Evolutionary conservation across 495 filamentous ascomycete genomes (phyloP).

Genomic region (Staphylotrichum tortipilum): DNA sequence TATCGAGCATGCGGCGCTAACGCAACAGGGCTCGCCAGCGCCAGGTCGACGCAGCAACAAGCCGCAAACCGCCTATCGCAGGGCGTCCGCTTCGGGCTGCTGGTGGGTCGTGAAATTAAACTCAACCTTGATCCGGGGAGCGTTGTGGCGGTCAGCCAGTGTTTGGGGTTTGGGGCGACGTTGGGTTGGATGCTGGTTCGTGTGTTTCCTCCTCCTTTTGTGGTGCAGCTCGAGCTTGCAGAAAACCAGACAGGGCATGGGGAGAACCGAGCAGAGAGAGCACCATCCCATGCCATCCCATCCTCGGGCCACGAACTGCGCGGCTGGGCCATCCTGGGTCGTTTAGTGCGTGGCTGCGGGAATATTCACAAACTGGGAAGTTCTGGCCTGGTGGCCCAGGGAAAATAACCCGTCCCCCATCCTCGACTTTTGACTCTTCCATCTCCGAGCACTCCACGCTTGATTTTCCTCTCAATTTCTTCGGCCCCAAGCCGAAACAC

Average conservation of each 20-base stretch:
- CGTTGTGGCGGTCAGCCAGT: constrained; percentile 12
- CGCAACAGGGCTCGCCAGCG: neutral
- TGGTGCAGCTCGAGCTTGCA: constrained; percentile 18
- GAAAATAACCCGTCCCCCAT: no score
- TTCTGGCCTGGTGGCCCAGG: no score
- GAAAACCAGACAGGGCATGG: no score
- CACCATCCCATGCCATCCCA: no score
- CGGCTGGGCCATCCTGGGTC: constrained; percentile 15
- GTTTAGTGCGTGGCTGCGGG: neutral
- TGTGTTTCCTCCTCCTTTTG: constrained; percentile 3
- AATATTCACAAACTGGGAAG: constrained; percentile 9
- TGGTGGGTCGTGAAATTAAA: constrained; percentile 23
- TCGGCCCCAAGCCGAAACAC: constrained; percentile 8
- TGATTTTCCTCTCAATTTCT: constrained; percentile 1
- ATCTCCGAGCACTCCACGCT: constrained; percentile 2
- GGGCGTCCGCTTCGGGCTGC: neutral
- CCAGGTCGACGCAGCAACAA: neutral
- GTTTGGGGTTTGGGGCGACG: neutral
- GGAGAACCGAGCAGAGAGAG: no score
- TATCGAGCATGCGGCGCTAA: constrained; percentile 6
- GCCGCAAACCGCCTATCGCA: constrained; percentile 16
- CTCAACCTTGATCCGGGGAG: constrained; percentile 17
- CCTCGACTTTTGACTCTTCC: no score
- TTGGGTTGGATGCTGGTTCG: no score
- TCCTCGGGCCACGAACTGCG: no score